These are phyloP conservation scores for Sequoiadendron giganteum DNA, from an alignment of 75 land plant species.

Conservation along the genomic window DNA sequence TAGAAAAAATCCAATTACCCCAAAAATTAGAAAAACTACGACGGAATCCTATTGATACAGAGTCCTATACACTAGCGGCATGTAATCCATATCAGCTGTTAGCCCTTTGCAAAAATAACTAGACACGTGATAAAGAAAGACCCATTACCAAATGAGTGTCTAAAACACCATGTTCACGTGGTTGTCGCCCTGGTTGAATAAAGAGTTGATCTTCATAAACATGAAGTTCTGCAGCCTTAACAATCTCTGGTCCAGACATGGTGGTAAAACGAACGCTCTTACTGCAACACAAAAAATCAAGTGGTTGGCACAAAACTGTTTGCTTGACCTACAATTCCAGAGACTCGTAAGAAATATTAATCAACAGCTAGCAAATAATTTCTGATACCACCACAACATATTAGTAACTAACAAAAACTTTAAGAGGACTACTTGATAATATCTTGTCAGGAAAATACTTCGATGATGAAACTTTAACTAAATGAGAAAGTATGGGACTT, in stretches of 20 bases:
- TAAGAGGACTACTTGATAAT: background rate
- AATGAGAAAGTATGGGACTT: background rate
- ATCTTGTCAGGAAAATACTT: background rate
- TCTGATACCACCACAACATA: background rate
- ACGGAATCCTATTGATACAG: too few relatives aligned
- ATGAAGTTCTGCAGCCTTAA: slow-evolving; percentile 36
- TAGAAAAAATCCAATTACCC: too few relatives aligned
- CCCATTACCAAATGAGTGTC: slow-evolving; percentile 15
- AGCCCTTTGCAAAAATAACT: too few relatives aligned
- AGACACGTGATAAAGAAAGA: too few relatives aligned
- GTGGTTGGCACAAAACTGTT: background rate
- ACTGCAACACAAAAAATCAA: slow-evolving; percentile 18
- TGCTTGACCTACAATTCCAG: background rate
- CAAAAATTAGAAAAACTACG: too few relatives aligned
- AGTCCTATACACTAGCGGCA: too few relatives aligned
- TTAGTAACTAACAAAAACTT: background rate
- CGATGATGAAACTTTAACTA: background rate
- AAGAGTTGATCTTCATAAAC: slow-evolving; percentile 31
- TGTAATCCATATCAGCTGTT: too few relatives aligned
- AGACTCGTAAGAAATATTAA: background rate
- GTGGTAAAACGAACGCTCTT: slow-evolving; percentile 41
- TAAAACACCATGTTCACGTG: slow-evolving; percentile 25
- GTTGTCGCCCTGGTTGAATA: slow-evolving; percentile 27
- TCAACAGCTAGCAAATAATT: background rate
- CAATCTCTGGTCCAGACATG: slow-evolving; percentile 40